Evolutionary conservation across 495 filamentous ascomycete species (phyloP).

Genomic region (Penicillium argentinense): DNA sequence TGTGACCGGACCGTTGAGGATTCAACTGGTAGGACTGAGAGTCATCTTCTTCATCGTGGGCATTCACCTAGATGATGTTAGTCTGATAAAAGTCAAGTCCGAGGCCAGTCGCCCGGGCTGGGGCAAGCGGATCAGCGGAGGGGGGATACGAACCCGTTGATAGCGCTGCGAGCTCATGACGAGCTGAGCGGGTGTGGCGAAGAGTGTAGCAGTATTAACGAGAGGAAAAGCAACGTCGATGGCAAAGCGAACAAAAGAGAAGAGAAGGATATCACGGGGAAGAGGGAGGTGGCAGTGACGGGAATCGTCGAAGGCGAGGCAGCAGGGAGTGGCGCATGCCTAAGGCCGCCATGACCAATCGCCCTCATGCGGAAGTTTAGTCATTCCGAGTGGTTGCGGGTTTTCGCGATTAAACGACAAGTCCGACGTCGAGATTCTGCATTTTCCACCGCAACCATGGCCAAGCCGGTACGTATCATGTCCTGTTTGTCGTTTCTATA

Average conservation of each 20-base stretch:
- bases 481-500: neutral
- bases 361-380: too few relatives aligned
- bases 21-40: constrained; percentile 41
- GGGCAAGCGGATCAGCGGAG: constrained; percentile 25
- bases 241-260: constrained; percentile 16
- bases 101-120: constrained; percentile 6
- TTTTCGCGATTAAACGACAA: too few relatives aligned
- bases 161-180: constrained; percentile 81
- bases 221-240: constrained; percentile 16
- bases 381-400: too few relatives aligned
- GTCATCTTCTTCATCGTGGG: constrained; percentile 52
- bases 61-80: constrained; percentile 47
- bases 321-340: constrained; percentile 16
- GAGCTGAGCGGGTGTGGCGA: constrained; percentile 40
- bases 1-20: constrained; percentile 42
- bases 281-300: constrained; percentile 22
- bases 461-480: constrained; percentile 11
- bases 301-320: constrained; percentile 19
- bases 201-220: constrained; percentile 20
- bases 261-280: constrained; percentile 20
- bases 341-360: constrained; percentile 16
- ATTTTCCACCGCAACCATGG: constrained; percentile 20
- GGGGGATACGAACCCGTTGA: constrained; percentile 65
- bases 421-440: too few relatives aligned
- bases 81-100: constrained; percentile 15